Evolutionary conservation across 2,329 filamentous ascomycete species (phyloP).

Genomic region (Trichoderma hamatum): DNA sequence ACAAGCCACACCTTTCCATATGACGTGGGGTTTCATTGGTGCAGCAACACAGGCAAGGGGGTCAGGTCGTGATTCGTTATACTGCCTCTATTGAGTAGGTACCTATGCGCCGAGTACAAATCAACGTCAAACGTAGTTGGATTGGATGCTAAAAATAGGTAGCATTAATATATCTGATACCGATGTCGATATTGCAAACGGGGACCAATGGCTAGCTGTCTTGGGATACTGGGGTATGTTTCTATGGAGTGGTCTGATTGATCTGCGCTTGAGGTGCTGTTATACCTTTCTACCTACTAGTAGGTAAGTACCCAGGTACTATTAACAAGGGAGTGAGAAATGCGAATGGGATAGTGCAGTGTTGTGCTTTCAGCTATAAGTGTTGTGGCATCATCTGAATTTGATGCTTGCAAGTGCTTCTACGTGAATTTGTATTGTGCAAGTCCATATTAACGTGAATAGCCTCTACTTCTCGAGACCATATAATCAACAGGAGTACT

Average conservation of each 20-base stretch:
- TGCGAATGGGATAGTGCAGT: not conserved
- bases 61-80: not conserved
- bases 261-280: no score
- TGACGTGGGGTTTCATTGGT: constrained; percentile 12
- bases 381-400: not conserved
- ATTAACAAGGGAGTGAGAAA: no score
- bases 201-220: not conserved
- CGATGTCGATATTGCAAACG: not conserved
- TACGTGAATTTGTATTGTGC: not conserved
- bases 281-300: no score
- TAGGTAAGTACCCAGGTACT: not conserved
- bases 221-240: not conserved
- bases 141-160: not conserved
- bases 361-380: not conserved
- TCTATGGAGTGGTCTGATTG: not conserved
- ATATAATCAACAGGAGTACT: no score
- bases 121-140: not conserved
- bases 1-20: not conserved
- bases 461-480: no score
- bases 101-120: not conserved
- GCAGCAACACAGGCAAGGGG: not conserved
- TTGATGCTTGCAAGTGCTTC: not conserved
- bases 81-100: not conserved
- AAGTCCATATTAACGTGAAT: not conserved
- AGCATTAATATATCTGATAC: not conserved